A percentile compares a stretch with the other conserved stretches of the same genome.
Evolutionary conservation across 1,284 basidiomycete species (phyloP).

Genomic region (Ustilago vetiveriae): DNA sequence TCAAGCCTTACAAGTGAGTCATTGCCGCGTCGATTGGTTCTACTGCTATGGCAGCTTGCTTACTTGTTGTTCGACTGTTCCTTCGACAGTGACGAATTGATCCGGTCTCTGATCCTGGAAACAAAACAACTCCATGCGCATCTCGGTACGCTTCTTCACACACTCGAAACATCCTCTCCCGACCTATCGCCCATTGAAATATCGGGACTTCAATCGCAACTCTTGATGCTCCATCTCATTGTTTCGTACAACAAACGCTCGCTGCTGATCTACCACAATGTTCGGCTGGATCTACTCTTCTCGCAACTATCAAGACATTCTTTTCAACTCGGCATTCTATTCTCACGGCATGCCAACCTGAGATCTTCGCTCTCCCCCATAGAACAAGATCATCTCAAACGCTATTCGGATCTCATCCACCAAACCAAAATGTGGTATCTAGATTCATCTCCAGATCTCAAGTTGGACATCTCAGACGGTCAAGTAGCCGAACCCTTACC

Average conservation of each 20-base stretch:
- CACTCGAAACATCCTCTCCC: constrained; percentile 65
- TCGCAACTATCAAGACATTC: constrained; percentile 6
- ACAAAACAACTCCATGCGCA: constrained; percentile 80
- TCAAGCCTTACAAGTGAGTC: constrained; percentile 83
- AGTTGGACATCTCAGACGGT: constrained; percentile 15
- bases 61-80: background rate
- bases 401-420: constrained; percentile 22
- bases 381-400: constrained; percentile 21
- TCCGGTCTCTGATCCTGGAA: constrained; percentile 86
- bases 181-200: constrained; percentile 64
- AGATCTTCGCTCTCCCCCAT: constrained; percentile 5
- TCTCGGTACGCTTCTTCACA: constrained; percentile 70
- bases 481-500: constrained; percentile 23
- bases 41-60: background rate
- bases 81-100: constrained; percentile 74
- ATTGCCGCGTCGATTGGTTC: background rate
- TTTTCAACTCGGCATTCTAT: constrained; percentile 11
- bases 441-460: constrained; percentile 8
- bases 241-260: constrained; percentile 91
- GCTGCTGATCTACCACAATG: constrained; percentile 87
- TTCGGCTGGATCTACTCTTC: constrained; percentile 74
- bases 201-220: constrained; percentile 72
- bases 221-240: constrained; percentile 86
- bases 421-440: constrained; percentile 19
- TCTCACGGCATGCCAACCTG: constrained; percentile 1